phyloP scores from a whole-genome alignment of 2,329 filamentous ascomycete species.

The Alternaria postmessia region DNA sequence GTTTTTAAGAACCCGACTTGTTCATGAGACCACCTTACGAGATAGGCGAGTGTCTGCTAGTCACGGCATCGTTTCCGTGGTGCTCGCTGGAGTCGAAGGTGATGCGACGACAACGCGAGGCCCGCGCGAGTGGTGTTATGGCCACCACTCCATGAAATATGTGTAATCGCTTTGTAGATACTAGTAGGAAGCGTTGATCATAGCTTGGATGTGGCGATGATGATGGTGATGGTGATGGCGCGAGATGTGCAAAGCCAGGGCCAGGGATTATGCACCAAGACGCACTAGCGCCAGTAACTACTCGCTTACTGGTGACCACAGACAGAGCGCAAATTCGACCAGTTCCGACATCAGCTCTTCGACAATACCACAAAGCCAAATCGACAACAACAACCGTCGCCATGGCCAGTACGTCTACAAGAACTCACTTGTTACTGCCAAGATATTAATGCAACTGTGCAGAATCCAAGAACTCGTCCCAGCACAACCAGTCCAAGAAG shows the following conservation, averaged over 20 bases:
- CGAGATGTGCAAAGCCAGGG: background rate
- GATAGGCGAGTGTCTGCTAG: background rate
- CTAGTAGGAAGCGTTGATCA: background rate
- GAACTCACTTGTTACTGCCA: background rate
- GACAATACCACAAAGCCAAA: conserved; percentile 41
- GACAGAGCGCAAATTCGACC: background rate
- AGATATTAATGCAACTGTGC: conserved; percentile 32
- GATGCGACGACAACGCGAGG: background rate
- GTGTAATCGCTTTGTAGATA: background rate
- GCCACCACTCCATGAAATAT: background rate
- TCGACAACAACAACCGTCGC: conserved; percentile 57
- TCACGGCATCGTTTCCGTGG: background rate
- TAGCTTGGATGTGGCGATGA: background rate
- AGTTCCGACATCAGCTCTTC: conserved; percentile 27
- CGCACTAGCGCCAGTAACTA: conserved; percentile 20
- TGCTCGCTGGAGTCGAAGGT: background rate
- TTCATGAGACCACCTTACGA: background rate
- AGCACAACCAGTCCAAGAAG: conserved; percentile 99
- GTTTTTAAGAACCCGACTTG: background rate
- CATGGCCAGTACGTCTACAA: conserved; percentile 72
- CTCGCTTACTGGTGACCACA: conserved; percentile 25
- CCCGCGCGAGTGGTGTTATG: background rate
- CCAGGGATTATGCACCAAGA: background rate
- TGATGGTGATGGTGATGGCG: background rate
- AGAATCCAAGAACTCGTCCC: conserved; percentile 99